A percentile compares a stretch with the other conserved stretches of the same genome.
Evolutionary conservation across 768 basidiomycete genomes (phyloP).

Genomic region (Tricholoma saponaceum): DNA sequence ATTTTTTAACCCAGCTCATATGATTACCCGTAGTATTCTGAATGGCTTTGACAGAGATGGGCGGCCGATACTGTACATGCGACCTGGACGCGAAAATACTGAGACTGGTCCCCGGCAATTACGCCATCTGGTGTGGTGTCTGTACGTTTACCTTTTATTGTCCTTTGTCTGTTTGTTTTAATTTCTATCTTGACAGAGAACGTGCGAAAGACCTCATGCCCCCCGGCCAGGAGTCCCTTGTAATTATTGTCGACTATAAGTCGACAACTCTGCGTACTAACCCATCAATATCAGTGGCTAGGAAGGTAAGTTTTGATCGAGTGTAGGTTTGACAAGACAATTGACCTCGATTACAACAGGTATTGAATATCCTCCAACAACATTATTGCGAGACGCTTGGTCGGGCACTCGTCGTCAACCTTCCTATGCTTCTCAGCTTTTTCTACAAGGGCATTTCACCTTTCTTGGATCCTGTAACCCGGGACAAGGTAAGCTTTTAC

Average conservation of each 20-base stretch:
- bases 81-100: conserved; percentile 85
- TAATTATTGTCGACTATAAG: conserved; percentile 85
- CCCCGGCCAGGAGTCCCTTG: conserved; percentile 74
- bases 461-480: conserved; percentile 83
- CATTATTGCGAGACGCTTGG: conserved; percentile 90
- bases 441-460: conserved; percentile 84
- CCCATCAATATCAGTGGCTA: conserved; percentile 76
- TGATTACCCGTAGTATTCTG: conserved; percentile 47
- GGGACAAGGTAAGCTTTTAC: conserved; percentile 63
- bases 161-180: background rate
- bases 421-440: conserved; percentile 68
- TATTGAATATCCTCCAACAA: conserved; percentile 76
- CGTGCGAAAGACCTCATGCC: conserved; percentile 90
- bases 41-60: conserved; percentile 86
- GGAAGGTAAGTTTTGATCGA: conserved; percentile 46
- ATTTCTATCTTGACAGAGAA: conserved; percentile 46
- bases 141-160: conserved; percentile 48
- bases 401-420: conserved; percentile 77
- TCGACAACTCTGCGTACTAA: conserved; percentile 78
- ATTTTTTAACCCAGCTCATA: background rate
- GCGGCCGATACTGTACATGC: conserved; percentile 86
- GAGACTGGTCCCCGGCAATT: conserved; percentile 73
- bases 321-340: background rate
- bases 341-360: conserved; percentile 26
- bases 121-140: conserved; percentile 80